Evolutionary conservation across 441 rosid genomes (phyloP).

Genomic region (Bruguiera hainesii): DNA sequence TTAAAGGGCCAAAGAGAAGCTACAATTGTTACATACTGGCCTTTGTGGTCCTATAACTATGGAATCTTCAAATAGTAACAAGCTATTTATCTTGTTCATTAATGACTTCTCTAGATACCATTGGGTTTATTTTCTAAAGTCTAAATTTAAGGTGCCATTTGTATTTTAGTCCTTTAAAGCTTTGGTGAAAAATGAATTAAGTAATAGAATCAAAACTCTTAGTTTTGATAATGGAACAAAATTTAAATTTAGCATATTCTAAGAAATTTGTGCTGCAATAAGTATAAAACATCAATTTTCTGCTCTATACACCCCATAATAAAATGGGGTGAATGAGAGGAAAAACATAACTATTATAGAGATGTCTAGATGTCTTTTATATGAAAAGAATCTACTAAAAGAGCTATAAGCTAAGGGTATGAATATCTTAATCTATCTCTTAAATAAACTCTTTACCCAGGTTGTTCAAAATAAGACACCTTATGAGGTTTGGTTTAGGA

Average conservation of each 20-base stretch:
- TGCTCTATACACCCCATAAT: neutral
- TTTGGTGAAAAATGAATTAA: neutral
- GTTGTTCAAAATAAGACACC: neutral
- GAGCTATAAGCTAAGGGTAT: neutral
- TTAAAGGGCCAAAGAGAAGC: neutral
- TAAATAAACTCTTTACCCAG: neutral
- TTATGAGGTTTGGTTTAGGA: neutral
- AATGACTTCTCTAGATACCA: neutral
- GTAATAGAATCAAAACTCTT: neutral
- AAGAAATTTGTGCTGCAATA: neutral
- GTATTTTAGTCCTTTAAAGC: neutral
- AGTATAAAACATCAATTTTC: neutral
- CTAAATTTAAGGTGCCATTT: neutral
- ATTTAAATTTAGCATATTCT: neutral
- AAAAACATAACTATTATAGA: neutral
- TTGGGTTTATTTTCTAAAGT: neutral
- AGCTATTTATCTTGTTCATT: neutral
- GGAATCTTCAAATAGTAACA: neutral
- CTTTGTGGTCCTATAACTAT: neutral
- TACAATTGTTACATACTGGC: neutral
- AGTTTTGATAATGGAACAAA: neutral
- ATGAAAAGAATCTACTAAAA: neutral
- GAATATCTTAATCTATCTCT: neutral
- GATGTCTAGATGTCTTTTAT: neutral
- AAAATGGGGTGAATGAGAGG: neutral